phyloP scores from a whole-genome alignment of 169 alveolate genomes.

The Amoebophrya sp. region DNA sequence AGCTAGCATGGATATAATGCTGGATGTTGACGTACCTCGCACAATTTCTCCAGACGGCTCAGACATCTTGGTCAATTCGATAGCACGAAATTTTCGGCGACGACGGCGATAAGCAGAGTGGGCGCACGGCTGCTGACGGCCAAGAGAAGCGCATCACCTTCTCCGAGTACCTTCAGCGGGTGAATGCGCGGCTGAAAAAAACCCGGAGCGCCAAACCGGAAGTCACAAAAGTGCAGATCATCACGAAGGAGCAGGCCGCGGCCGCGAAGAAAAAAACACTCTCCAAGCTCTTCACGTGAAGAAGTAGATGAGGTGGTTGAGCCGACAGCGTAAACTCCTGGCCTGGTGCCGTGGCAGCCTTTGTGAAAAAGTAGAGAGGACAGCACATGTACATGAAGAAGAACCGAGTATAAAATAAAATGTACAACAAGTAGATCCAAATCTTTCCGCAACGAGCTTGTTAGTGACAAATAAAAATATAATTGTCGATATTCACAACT shows the following conservation, averaged over 20 bases:
- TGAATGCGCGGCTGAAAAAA: conserved; percentile 41
- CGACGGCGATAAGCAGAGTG: conserved; percentile 68
- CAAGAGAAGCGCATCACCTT: conserved; percentile 64
- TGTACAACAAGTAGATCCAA: too few relatives aligned
- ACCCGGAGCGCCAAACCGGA: background rate
- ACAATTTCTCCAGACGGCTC: background rate
- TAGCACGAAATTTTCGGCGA: conserved; percentile 67
- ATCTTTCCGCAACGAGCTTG: too few relatives aligned
- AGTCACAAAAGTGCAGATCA: background rate
- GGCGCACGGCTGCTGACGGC: conserved; percentile 64
- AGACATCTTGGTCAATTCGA: too few relatives aligned
- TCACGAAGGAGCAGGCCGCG: background rate
- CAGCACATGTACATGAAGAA: too few relatives aligned
- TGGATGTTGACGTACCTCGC: background rate
- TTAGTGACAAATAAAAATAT: too few relatives aligned
- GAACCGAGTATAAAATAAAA: too few relatives aligned
- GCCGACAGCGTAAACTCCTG: too few relatives aligned
- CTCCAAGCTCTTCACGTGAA: too few relatives aligned
- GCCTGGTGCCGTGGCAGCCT: too few relatives aligned
- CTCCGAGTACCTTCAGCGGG: conserved; percentile 61
- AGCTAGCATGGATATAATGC: background rate
- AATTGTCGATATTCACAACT: too few relatives aligned
- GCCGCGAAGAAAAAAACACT: background rate
- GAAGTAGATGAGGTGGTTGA: too few relatives aligned
- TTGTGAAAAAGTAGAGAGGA: too few relatives aligned